Conservation (phyloP, 2,329 filamentous ascomycete species). For the Verticillium isaacii region DNA sequence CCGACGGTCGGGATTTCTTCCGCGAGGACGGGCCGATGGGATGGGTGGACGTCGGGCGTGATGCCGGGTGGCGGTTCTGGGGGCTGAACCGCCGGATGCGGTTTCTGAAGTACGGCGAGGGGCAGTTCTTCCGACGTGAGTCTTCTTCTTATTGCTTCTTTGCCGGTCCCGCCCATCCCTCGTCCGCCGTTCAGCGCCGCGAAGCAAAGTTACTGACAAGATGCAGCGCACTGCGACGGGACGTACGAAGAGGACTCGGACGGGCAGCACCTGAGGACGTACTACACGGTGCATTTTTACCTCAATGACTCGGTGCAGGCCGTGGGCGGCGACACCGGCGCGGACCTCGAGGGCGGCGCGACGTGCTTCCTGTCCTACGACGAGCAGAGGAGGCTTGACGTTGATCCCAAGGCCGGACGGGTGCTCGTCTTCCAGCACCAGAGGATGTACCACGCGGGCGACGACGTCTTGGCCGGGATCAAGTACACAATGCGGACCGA, state of each 20-base stretch:
- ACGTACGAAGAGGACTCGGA: conserved; percentile 47
- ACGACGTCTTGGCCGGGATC: conserved; percentile 41
- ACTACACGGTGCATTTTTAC: conserved; percentile 54
- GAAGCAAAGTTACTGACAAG: not conserved
- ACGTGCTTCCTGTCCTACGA: conserved; percentile 48
- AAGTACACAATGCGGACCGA: conserved; percentile 57
- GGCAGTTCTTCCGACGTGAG: conserved; percentile 65
- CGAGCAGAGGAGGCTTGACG: conserved; percentile 38
- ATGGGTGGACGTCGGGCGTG: conserved; percentile 21
- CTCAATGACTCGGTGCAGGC: conserved; percentile 43
- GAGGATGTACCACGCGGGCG: conserved; percentile 47
- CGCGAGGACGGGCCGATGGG: conserved; percentile 20
- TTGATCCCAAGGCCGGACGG: conserved; percentile 52
- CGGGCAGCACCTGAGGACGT: conserved; percentile 35
- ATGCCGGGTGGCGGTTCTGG: conserved; percentile 34
- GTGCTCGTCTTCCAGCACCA: conserved; percentile 57
- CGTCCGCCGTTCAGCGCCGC: not conserved
- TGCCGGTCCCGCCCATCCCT: not conserved
- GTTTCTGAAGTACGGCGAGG: conserved; percentile 67
- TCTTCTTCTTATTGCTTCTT: conserved; percentile 10
- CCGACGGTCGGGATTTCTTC: conserved; percentile 26
- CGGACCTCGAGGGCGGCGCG: conserved; percentile 45
- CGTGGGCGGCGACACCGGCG: conserved; percentile 20
- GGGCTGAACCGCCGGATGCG: conserved; percentile 69
- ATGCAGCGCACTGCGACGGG: conserved; percentile 62